Conservation (phyloP, 2,329 filamentous ascomycete species). For the Leptographium procerum region DNA sequence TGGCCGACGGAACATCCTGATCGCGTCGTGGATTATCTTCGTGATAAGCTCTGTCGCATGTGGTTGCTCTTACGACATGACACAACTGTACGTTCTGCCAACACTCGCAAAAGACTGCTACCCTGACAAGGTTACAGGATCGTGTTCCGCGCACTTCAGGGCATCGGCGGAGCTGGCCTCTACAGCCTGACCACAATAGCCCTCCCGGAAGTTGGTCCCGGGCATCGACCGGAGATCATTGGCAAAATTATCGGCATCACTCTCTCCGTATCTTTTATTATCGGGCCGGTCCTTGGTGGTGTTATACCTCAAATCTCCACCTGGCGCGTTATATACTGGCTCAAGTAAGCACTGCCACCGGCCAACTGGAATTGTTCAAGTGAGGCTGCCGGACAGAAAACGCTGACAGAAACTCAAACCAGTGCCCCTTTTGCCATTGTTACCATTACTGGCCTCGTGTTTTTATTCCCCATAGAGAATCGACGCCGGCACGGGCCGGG, state of each 20-base stretch:
- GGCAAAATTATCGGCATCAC: conserved; percentile 44
- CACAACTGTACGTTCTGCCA: conserved; percentile 13
- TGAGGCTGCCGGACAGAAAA: background rate
- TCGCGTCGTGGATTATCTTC: conserved; percentile 26
- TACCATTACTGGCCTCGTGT: conserved; percentile 34
- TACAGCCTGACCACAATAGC: conserved; percentile 49
- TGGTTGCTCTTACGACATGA: conserved; percentile 23
- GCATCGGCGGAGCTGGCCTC: conserved; percentile 48
- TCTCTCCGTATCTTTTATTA: conserved; percentile 44
- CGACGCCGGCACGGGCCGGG: background rate
- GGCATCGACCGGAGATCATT: conserved; percentile 39
- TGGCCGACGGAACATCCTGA: conserved; percentile 25
- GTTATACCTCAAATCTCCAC: conserved; percentile 38
- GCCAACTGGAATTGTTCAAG: background rate
- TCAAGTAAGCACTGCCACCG: conserved; percentile 51
- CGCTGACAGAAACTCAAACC: background rate
- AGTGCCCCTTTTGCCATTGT: conserved; percentile 13
- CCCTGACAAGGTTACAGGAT: conserved; percentile 30
- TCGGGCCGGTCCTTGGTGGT: conserved; percentile 48
- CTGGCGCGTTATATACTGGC: conserved; percentile 51
- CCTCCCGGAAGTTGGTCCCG: conserved; percentile 44
- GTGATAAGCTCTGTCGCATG: conserved; percentile 28
- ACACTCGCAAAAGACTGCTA: background rate
- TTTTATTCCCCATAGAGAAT: conserved; percentile 17
- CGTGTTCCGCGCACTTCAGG: conserved; percentile 45